These are phyloP conservation scores for Verticillium longisporum DNA, from an alignment of 2,329 filamentous ascomycete species.

Conservation along the genomic window DNA sequence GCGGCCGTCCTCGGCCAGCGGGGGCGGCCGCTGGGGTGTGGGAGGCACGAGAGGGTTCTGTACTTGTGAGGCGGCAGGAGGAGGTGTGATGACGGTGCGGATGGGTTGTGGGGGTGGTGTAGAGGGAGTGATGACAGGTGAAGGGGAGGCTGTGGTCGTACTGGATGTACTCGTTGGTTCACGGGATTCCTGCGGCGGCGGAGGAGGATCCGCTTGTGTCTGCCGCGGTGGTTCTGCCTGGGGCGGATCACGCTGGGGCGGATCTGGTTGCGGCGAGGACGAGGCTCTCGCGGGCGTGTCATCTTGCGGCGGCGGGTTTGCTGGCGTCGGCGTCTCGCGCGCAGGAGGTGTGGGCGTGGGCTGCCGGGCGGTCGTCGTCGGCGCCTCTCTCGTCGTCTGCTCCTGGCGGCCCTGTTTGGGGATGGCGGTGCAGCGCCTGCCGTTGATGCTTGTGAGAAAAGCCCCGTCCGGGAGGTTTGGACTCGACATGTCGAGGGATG, in stretches of 20 bases:
- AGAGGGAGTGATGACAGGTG: constrained; percentile 1
- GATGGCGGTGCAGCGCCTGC: constrained; percentile 47
- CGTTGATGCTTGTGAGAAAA: constrained; percentile 41
- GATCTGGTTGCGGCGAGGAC: background rate
- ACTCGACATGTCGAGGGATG: constrained; percentile 31
- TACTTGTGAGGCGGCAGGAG: constrained; percentile 2
- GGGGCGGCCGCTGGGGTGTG: background rate
- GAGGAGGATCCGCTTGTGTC: background rate
- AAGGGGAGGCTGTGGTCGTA: constrained; percentile 2
- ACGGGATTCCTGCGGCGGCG: background rate
- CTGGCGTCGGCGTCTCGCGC: background rate
- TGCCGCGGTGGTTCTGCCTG: constrained; percentile 1
- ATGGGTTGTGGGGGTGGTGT: background rate
- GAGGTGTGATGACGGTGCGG: background rate
- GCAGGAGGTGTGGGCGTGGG: background rate
- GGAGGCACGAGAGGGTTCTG: background rate
- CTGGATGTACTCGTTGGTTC: background rate
- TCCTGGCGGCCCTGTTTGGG: constrained; percentile 23
- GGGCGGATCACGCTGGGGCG: constrained; percentile 1
- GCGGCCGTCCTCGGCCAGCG: background rate
- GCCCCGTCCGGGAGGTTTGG: constrained; percentile 36
- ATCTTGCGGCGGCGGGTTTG: background rate
- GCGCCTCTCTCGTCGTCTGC: constrained; percentile 6
- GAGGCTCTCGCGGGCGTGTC: background rate
- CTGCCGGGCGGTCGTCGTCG: background rate